Percentiles rank a stretch among this genome's conserved stretches.
Conservation (phyloP, 2,329 filamentous ascomycete species). For the Colletotrichum liaoningense region DNA sequence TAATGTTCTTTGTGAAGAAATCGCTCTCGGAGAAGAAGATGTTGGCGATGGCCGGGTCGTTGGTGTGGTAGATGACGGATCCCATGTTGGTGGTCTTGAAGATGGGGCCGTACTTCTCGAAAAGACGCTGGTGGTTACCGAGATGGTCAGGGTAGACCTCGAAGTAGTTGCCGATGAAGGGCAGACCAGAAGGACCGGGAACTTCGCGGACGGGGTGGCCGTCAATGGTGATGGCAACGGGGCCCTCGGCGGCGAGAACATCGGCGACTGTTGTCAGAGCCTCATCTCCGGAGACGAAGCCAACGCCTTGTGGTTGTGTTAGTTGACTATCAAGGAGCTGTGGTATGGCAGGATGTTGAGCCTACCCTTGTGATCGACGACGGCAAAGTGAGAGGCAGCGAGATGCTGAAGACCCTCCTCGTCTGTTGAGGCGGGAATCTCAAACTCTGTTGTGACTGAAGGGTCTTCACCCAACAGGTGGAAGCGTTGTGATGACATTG, state of each 20-base stretch:
- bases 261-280: constrained; percentile 48
- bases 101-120: constrained; percentile 63
- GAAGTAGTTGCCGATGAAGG: constrained; percentile 64
- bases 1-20: constrained; percentile 65
- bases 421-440: constrained; percentile 47
- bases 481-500: constrained; percentile 52
- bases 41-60: constrained; percentile 58
- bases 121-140: constrained; percentile 66
- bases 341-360: not conserved
- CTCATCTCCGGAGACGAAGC: constrained; percentile 47
- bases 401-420: constrained; percentile 51
- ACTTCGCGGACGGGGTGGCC: constrained; percentile 60
- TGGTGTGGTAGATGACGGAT: constrained; percentile 60
- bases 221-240: constrained; percentile 59
- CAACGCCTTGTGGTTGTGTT: constrained; percentile 45
- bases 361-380: constrained; percentile 54
- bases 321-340: not conserved
- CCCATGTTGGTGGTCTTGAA: constrained; percentile 66
- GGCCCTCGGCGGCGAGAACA: constrained; percentile 45
- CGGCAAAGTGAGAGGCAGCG: constrained; percentile 55
- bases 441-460: constrained; percentile 49
- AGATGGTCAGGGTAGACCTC: constrained; percentile 69
- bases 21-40: constrained; percentile 61
- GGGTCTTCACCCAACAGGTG: constrained; percentile 55
- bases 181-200: constrained; percentile 60